These are phyloP conservation scores for Colletotrichum tropicale DNA, from an alignment of 2,329 filamentous ascomycete species.

Conservation along the genomic window DNA sequence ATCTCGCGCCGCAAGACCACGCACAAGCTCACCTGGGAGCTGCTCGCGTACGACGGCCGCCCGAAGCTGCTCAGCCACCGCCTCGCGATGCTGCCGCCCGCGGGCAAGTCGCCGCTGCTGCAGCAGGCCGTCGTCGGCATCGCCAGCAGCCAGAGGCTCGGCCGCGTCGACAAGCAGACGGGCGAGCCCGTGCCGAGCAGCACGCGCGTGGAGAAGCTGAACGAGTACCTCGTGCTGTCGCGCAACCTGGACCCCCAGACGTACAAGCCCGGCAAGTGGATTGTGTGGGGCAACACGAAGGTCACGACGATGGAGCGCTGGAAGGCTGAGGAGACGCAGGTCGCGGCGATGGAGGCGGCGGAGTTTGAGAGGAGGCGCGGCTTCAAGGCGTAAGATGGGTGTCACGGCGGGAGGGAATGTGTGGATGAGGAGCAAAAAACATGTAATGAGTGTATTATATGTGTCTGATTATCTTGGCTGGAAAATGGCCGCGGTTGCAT, in stretches of 20 bases:
- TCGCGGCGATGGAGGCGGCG: conserved; percentile 31
- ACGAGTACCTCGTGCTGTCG: conserved; percentile 71
- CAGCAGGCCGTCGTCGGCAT: conserved; percentile 68
- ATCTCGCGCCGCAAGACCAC: conserved; percentile 55
- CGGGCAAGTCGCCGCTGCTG: conserved; percentile 41
- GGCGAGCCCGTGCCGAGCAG: conserved; percentile 41
- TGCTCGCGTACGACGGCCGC: conserved; percentile 55
- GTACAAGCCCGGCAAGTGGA: conserved; percentile 59
- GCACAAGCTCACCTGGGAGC: conserved; percentile 56
- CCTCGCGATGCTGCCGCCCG: conserved; percentile 47
- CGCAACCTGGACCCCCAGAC: conserved; percentile 48
- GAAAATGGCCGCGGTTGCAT: conserved; percentile 2
- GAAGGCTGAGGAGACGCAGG: conserved; percentile 35
- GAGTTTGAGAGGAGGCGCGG: neutral
- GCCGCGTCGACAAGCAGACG: conserved; percentile 40
- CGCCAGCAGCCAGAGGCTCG: conserved; percentile 58
- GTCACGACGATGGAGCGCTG: conserved; percentile 54
- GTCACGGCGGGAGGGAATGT: neutral
- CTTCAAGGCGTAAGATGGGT: neutral
- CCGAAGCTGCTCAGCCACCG: conserved; percentile 62
- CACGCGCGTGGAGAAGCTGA: conserved; percentile 56
- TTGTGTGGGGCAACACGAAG: conserved; percentile 66
- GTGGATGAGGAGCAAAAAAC: conserved; percentile 20
- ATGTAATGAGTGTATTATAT: conserved; percentile 24
- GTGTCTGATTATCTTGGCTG: conserved; percentile 8